Percentiles rank a stretch among this genome's conserved stretches.
phyloP scores from a whole-genome alignment of 1,284 basidiomycete species.

The Xerocomus minutiporus region DNA sequence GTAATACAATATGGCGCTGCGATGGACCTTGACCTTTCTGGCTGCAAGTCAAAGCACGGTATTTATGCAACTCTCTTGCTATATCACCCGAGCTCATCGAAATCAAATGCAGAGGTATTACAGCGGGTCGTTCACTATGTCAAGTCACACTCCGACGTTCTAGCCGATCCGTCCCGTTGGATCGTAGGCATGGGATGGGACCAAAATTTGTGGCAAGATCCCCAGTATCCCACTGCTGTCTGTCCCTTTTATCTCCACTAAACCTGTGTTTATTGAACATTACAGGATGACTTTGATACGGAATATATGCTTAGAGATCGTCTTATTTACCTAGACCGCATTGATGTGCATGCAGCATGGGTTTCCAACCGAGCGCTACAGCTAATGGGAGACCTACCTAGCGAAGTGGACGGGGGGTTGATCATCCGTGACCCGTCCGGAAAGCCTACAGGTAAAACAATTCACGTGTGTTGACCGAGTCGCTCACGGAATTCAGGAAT shows the following conservation, averaged over 20 bases:
- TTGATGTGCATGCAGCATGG: conserved; percentile 86
- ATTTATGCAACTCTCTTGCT: neutral
- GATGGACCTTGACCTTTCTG: conserved; percentile 60
- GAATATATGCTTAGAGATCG: conserved; percentile 62
- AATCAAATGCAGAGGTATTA: conserved; percentile 49
- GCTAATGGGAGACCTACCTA: conserved; percentile 52
- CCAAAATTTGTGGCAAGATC: conserved; percentile 72
- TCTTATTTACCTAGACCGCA: conserved; percentile 65
- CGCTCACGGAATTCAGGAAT: conserved; percentile 41
- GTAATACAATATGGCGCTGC: conserved; percentile 64
- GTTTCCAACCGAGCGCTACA: conserved; percentile 69
- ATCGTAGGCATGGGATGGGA: conserved; percentile 91
- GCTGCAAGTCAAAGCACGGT: conserved; percentile 60
- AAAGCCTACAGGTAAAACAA: conserved; percentile 61
- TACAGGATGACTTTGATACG: conserved; percentile 54
- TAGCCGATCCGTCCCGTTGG: conserved; percentile 57
- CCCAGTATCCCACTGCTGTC: conserved; percentile 77
- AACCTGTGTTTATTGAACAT: neutral
- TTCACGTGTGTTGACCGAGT: neutral
- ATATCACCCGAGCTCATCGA: neutral
- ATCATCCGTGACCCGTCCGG: conserved; percentile 65
- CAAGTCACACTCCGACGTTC: conserved; percentile 49
- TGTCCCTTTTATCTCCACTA: conserved; percentile 19
- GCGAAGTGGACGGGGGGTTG: conserved; percentile 67
- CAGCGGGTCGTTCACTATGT: conserved; percentile 62